Conservation (phyloP, 176 grass and related monocot genomes). For the Phoenix dactylifera region DNA sequence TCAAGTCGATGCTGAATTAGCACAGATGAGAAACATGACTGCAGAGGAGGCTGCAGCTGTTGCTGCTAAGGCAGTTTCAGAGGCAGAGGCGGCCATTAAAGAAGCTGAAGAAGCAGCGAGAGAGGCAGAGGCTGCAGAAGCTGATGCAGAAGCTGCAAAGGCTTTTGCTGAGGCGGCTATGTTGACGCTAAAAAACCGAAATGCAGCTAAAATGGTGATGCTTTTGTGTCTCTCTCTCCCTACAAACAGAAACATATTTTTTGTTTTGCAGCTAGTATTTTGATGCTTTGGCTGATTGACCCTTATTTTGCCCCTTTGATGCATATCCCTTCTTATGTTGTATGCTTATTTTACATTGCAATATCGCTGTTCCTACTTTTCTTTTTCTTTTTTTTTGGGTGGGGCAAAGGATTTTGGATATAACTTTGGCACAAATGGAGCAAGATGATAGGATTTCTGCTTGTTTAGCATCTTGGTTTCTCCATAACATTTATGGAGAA, state of each 20-base stretch:
- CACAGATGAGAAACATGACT: slow-evolving; percentile 45
- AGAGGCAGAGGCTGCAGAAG: slow-evolving; percentile 64
- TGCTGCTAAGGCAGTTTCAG: slow-evolving; percentile 79
- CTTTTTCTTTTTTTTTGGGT: too few species aligned
- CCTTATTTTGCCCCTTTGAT: too few species aligned
- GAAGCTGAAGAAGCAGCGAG: slow-evolving; percentile 75
- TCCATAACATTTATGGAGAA: too few species aligned
- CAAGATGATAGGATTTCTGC: too few species aligned
- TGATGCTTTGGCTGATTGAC: too few species aligned
- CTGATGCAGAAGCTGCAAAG: slow-evolving; percentile 52
- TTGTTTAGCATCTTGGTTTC: too few species aligned
- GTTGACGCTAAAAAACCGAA: slow-evolving; percentile 51
- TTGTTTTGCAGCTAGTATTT: not conserved
- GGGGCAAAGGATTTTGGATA: too few species aligned
- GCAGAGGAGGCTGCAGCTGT: slow-evolving; percentile 61
- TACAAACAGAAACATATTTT: not conserved
- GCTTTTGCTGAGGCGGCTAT: slow-evolving; percentile 59
- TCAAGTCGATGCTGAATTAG: slow-evolving; percentile 50
- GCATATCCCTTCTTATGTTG: too few species aligned
- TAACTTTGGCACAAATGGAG: too few species aligned
- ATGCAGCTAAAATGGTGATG: slow-evolving; percentile 36
- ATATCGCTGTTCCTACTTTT: too few species aligned
- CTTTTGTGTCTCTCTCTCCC: not conserved
- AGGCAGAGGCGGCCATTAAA: slow-evolving; percentile 63
- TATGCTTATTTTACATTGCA: too few species aligned